These are phyloP conservation scores for Syncephalastrum monosporum DNA, from an alignment of 371 early-diverging fungal genomes.

Conservation along the genomic window DNA sequence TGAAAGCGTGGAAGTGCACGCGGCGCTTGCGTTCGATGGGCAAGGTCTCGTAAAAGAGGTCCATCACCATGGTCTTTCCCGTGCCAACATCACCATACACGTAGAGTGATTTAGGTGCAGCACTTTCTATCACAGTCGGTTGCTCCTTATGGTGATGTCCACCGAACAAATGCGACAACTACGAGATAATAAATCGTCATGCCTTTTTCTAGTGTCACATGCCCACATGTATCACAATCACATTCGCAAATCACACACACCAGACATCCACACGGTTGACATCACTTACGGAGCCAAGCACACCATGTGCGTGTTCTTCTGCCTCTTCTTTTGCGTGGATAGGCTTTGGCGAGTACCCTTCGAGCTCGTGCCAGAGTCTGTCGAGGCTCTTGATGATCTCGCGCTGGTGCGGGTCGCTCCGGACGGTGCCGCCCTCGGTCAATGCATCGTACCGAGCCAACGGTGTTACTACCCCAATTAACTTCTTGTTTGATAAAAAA, in stretches of 20 bases:
- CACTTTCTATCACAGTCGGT: not conserved
- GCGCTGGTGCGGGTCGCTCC: conserved; percentile 23
- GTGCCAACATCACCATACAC: conserved; percentile 84
- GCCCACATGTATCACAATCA: not conserved
- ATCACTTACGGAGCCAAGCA: too few species aligned
- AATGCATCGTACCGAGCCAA: conserved; percentile 18
- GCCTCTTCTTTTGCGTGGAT: not conserved
- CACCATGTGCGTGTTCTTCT: too few species aligned
- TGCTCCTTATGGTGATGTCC: conserved; percentile 2
- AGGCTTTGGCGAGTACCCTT: conserved; percentile 15
- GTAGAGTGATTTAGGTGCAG: conserved; percentile 65
- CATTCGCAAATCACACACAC: not conserved
- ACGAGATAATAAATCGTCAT: too few species aligned
- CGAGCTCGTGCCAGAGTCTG: conserved; percentile 22
- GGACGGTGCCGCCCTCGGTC: conserved; percentile 13
- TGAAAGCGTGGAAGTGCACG: conserved; percentile 94
- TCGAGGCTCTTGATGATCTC: conserved; percentile 23
- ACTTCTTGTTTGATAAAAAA: too few species aligned
- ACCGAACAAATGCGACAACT: conserved; percentile 10
- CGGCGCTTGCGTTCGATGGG: conserved; percentile 74
- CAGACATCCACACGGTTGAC: too few species aligned
- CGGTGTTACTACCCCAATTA: conserved; percentile 8
- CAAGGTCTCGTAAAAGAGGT: conserved; percentile 83
- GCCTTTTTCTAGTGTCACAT: conserved; percentile 1
- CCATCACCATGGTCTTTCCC: conserved; percentile 98